phyloP scores from a whole-genome alignment of 2,329 filamentous ascomycete species.

The Hymenoscyphus fructigenus region DNA sequence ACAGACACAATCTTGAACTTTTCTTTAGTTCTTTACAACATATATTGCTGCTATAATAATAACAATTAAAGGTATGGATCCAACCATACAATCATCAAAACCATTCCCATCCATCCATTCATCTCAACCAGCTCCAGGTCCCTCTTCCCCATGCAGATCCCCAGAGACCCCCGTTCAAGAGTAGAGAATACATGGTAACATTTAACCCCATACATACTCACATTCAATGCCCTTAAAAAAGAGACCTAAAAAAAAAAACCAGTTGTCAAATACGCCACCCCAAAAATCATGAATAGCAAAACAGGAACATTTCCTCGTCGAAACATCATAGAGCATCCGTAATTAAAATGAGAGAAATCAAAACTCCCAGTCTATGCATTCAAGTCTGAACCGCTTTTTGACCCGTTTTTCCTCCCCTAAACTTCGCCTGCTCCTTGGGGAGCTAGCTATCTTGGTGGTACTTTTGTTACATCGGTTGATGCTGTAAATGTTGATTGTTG shows the following conservation, averaged over 20 bases:
- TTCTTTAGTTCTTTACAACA: constrained; percentile 2
- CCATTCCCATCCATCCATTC: not conserved
- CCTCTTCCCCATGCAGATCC: not conserved
- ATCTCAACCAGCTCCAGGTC: not conserved
- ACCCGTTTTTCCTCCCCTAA: not conserved
- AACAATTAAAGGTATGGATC: constrained; percentile 2
- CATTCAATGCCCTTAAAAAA: not conserved
- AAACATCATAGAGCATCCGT: not conserved
- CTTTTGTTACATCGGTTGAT: constrained; percentile 21
- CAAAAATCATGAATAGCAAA: not conserved
- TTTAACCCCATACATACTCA: not conserved
- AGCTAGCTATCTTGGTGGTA: not conserved
- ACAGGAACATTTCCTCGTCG: not conserved
- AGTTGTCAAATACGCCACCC: not conserved
- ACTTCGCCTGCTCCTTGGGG: not conserved
- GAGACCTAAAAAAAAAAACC: no score
- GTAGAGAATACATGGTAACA: not conserved
- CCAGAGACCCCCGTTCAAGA: not conserved
- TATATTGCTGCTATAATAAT: not conserved
- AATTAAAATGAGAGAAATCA: not conserved
- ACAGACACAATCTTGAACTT: not conserved
- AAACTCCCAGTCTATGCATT: constrained; percentile 6
- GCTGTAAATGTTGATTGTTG: constrained; percentile 31
- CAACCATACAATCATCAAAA: not conserved
- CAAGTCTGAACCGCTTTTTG: not conserved